These are phyloP conservation scores for Immersiporthe knoxdaviesiana DNA, from an alignment of 2,329 filamentous ascomycete species.

Conservation along the genomic window DNA sequence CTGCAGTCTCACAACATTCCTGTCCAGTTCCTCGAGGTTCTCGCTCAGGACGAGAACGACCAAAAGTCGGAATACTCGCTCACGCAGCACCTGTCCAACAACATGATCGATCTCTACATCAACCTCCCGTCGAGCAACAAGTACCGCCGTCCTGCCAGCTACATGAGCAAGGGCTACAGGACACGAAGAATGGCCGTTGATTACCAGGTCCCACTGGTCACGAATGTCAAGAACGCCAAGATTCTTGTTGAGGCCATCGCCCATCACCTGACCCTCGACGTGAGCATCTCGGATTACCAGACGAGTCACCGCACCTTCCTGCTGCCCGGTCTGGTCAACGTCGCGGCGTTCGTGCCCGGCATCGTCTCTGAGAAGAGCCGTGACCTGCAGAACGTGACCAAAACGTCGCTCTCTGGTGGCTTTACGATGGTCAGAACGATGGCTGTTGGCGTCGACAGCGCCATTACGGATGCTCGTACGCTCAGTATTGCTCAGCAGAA, in stretches of 20 bases:
- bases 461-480: constrained; percentile 73
- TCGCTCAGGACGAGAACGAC: constrained; percentile 76
- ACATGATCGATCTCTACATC: constrained; percentile 98
- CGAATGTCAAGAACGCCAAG: constrained; percentile 99
- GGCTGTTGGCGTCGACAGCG: constrained; percentile 73
- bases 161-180: constrained; percentile 97
- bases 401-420: constrained; percentile 73
- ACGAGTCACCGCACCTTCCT: constrained; percentile 80
- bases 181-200: constrained; percentile 98
- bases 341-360: constrained; percentile 79
- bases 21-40: constrained; percentile 90
- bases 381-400: constrained; percentile 72
- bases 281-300: constrained; percentile 86
- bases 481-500: constrained; percentile 74
- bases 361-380: constrained; percentile 65
- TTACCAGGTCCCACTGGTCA: constrained; percentile 93
- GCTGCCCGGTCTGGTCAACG: constrained; percentile 76
- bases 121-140: constrained; percentile 98
- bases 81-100: constrained; percentile 94
- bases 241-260: constrained; percentile 93
- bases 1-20: constrained; percentile 89
- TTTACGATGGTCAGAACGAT: constrained; percentile 83
- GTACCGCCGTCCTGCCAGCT: constrained; percentile 94
- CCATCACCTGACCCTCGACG: constrained; percentile 81
- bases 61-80: constrained; percentile 96